Evolutionary conservation across 306 rosid species (phyloP), one percentile per base, ranked within the genome.

Genomic region (Cicer bijugum): DNA sequence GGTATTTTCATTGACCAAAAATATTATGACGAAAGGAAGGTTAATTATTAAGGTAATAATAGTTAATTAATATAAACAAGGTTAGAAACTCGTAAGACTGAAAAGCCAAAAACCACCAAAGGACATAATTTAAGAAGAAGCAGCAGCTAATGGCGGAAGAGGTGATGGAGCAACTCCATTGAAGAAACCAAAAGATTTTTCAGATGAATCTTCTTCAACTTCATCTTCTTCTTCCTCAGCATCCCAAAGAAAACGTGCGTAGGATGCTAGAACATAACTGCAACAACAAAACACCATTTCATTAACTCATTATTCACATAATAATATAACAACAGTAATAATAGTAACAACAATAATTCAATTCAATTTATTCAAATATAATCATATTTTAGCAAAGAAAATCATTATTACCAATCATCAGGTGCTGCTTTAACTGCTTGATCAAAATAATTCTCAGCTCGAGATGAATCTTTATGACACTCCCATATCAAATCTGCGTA

Each of bases 211-310:
- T 73, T 78, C 84, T 67, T 47, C 80, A 35, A 52, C 82, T 35
- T 79, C 78, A 0, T 76, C 94, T 1, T 82, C 93, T 4, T 82
- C 97, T 56, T 87, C 98, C 55, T 84, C 90, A 1, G 92, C 86
- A 53, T 93, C 98, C 98, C 98, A 93, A 20, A 93, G 96, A 75
- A 93, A 91, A 64, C 74, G 86, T 28, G 98, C 98, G 35, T 91
- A 91, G 0, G 96, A 88, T 59, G 97, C 98, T 12, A 91, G 74
- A 79, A 93, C 94, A 81, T 82, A 86, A 81, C 97, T 93, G 84
- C 92, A 87, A 40, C 43, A 81, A 52, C 64, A 71, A 72, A 50
- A 33, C 63, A 78, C 15, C 63, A 14, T 19, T 10, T 2, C 48
- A 6, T 78, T 78, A 79, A 59, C 35, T 35, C 66, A 59, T 35